These are phyloP conservation scores for Marsdenia floribunda DNA, from an alignment of 257 asterid genomes.

Conservation along the genomic window DNA sequence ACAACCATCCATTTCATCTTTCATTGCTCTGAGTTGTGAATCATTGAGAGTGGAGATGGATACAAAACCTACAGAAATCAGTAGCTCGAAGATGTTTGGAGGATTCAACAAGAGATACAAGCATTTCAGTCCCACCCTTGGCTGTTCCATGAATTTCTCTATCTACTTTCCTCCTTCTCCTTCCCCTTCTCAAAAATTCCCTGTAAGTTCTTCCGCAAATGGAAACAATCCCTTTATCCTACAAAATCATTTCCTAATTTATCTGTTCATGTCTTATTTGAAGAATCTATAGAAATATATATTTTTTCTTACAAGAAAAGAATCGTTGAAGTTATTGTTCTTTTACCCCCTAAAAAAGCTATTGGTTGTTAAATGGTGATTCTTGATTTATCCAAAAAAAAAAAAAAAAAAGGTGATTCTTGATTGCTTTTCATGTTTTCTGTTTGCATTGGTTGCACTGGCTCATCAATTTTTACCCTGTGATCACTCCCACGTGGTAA, in stretches of 20 bases:
- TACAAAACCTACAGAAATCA: slow-evolving; percentile 64
- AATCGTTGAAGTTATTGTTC: too few relatives aligned
- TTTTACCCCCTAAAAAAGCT: not conserved
- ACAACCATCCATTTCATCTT: not conserved
- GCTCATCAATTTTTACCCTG: too few relatives aligned
- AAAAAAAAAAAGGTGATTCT: too few relatives aligned
- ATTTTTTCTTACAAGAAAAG: not conserved
- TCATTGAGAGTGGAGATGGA: slow-evolving; percentile 36
- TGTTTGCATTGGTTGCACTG: too few relatives aligned
- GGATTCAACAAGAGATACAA: slow-evolving; percentile 92
- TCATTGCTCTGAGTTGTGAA: slow-evolving; percentile 1
- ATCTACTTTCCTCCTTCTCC: slow-evolving; percentile 83
- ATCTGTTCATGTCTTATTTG: not conserved
- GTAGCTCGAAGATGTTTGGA: slow-evolving; percentile 89
- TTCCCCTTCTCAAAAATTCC: slow-evolving; percentile 63
- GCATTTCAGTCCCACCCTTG: slow-evolving; percentile 75
- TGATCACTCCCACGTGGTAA: not conserved
- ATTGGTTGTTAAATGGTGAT: not conserved
- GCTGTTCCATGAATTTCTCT: slow-evolving; percentile 88
- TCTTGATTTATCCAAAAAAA: not conserved
- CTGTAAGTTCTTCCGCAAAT: slow-evolving; percentile 35
- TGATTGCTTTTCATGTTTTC: too few relatives aligned
- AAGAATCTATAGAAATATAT: not conserved
- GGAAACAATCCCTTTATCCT: not conserved
- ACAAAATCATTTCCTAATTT: not conserved